Evolutionary conservation across 305 asterid species (phyloP).

Genomic region (Caryopteris hybrid): DNA sequence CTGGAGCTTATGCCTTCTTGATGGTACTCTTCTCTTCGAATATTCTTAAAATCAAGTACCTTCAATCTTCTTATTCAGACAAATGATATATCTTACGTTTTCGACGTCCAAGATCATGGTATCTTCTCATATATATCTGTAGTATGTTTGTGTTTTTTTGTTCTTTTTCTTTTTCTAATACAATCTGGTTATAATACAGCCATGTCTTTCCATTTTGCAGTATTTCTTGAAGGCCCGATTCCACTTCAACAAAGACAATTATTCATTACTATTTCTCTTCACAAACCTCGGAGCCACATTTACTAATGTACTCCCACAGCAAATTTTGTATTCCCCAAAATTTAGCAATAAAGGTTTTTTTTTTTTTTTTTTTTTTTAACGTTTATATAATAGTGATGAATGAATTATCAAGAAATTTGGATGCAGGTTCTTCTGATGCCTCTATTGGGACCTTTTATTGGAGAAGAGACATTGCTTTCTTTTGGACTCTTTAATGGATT

Average conservation of each 20-base stretch:
- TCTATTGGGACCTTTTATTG: conserved; percentile 21
- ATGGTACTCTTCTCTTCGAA: conserved; percentile 24
- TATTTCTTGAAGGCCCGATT: conserved; percentile 41
- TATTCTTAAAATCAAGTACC: too few relatives aligned
- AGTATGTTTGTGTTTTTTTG: too few relatives aligned
- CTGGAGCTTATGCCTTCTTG: conserved; percentile 29
- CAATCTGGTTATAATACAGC: background rate
- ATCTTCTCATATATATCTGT: too few relatives aligned
- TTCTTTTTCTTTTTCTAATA: background rate
- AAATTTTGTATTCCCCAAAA: background rate
- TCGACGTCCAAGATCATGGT: too few relatives aligned
- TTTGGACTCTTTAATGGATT: conserved; percentile 28
- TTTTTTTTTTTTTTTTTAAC: too few relatives aligned
- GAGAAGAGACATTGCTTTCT: conserved; percentile 35
- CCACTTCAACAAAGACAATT: conserved; percentile 42
- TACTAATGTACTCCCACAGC: conserved; percentile 24
- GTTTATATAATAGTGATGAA: too few relatives aligned
- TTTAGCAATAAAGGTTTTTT: background rate
- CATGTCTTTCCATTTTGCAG: conserved; percentile 22
- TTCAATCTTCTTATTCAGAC: too few relatives aligned
- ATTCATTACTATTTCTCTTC: conserved; percentile 26
- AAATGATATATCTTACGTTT: too few relatives aligned
- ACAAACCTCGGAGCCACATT: conserved; percentile 30
- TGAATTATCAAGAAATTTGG: too few relatives aligned
- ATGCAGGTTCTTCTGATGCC: conserved; percentile 35